These are phyloP conservation scores for Pyrus betulifolia DNA, from an alignment of 306 rosid genomes.

Conservation along the genomic window DNA sequence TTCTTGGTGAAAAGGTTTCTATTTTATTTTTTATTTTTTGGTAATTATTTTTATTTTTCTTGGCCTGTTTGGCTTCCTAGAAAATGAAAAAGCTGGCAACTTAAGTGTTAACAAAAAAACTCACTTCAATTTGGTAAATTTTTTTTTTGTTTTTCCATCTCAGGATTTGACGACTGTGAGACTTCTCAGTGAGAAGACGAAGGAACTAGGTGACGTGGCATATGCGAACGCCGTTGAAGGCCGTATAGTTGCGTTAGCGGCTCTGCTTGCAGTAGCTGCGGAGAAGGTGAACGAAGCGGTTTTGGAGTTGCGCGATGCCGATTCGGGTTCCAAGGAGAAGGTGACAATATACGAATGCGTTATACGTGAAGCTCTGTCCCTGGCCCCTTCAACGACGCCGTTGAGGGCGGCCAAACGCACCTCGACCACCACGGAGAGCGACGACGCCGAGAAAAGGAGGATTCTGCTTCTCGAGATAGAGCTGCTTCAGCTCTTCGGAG, in stretches of 20 bases:
- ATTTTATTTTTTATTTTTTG: too few species aligned
- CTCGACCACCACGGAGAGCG: not conserved
- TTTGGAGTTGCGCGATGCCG: slow-evolving; percentile 13
- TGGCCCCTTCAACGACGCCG: slow-evolving; percentile 3
- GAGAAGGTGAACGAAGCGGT: slow-evolving; percentile 18
- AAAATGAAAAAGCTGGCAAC: not conserved
- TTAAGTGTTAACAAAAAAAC: not conserved
- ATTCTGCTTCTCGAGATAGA: slow-evolving; percentile 28
- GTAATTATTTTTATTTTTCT: not conserved
- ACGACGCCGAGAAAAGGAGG: slow-evolving; percentile 21
- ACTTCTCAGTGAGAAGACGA: slow-evolving; percentile 31
- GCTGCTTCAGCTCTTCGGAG: slow-evolving; percentile 36
- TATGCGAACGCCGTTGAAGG: slow-evolving; percentile 26
- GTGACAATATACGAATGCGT: slow-evolving; percentile 29
- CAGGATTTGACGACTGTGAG: slow-evolving; percentile 33
- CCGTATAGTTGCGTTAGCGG: slow-evolving; percentile 20
- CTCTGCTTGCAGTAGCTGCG: slow-evolving; percentile 24
- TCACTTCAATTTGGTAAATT: not conserved
- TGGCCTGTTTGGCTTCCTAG: slow-evolving; percentile 3
- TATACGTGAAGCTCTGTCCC: slow-evolving; percentile 23
- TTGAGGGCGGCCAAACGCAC: not conserved
- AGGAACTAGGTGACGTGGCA: slow-evolving; percentile 31
- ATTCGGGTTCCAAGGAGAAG: slow-evolving; percentile 24
- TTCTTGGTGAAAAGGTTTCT: slow-evolving; percentile 27
- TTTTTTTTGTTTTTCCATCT: not conserved